Percentiles rank a stretch among this genome's conserved stretches.
phyloP scores from a whole-genome alignment of 1,284 basidiomycete species.

The Ustilago esculenta region DNA sequence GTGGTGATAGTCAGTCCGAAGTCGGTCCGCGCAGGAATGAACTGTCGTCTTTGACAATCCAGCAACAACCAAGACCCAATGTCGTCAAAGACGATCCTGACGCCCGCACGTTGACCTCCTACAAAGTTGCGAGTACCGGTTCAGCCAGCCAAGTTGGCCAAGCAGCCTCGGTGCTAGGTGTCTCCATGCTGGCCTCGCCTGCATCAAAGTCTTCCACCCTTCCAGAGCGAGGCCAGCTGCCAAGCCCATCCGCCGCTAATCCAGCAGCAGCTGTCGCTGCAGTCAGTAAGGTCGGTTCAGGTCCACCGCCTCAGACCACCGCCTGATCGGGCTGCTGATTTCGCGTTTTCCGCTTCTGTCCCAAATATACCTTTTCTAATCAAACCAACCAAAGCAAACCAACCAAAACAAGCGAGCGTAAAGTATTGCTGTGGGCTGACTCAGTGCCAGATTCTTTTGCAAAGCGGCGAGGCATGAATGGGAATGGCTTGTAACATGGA shows the following conservation, averaged over 20 bases:
- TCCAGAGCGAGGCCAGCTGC: conserved; percentile 1
- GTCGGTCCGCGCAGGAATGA: conserved; percentile 10
- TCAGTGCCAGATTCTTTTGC: too few relatives aligned
- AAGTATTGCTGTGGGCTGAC: too few relatives aligned
- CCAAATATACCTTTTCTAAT: too few relatives aligned
- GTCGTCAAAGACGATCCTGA: conserved; percentile 28
- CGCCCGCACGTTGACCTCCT: background rate
- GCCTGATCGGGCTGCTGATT: too few relatives aligned
- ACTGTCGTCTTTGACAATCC: conserved; percentile 6
- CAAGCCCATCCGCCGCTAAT: conserved; percentile 4
- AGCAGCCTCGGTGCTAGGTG: background rate
- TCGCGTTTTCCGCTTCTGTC: too few relatives aligned
- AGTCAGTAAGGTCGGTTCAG: background rate
- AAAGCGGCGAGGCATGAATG: too few relatives aligned
- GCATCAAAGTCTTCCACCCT: background rate
- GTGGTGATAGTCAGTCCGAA: background rate
- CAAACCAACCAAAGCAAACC: too few relatives aligned
- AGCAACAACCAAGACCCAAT: conserved; percentile 17
- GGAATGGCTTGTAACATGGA: too few relatives aligned
- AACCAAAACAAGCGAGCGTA: too few relatives aligned
- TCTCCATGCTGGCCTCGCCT: conserved; percentile 8
- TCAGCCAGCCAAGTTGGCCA: background rate
- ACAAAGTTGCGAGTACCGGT: background rate
- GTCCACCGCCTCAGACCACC: background rate
- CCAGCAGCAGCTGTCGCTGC: background rate